These are phyloP conservation scores for Colletotrichum cordylinicola DNA, from an alignment of 2,329 filamentous ascomycete species.

Conservation along the genomic window DNA sequence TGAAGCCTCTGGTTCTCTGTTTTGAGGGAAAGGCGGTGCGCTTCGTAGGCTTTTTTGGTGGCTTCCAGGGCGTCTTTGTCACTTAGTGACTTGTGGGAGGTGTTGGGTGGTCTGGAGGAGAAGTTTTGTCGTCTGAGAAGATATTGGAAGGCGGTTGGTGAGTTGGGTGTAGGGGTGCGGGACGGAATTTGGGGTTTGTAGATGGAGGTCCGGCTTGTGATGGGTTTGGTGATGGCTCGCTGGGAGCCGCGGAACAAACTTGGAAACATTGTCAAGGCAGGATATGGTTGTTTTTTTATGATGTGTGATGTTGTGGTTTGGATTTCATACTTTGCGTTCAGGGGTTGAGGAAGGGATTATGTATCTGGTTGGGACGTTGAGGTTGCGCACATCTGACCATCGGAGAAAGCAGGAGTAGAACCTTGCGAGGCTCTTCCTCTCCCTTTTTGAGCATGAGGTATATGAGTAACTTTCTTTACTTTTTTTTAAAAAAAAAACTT, in stretches of 20 bases:
- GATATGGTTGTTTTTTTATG: not conserved
- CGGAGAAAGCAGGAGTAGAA: not conserved
- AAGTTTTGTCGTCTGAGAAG: not conserved
- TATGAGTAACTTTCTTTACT: not conserved
- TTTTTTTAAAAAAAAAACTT: not conserved
- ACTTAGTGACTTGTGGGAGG: fast-evolving
- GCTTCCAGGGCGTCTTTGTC: not conserved
- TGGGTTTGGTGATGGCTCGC: not conserved
- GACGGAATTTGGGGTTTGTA: not conserved
- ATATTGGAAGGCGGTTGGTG: not conserved
- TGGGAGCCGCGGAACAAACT: not conserved
- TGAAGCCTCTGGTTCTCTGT: not conserved
- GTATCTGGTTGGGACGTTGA: not conserved
- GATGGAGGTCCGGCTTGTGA: fast-evolving
- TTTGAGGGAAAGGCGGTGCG: not conserved
- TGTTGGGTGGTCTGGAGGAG: not conserved
- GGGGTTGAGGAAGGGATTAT: not conserved
- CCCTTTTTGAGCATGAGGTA: not conserved
- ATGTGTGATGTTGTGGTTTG: not conserved
- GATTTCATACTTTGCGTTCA: not conserved
- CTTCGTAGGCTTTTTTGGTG: not conserved
- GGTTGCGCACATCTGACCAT: not conserved
- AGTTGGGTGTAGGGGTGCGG: not conserved
- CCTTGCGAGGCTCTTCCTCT: not conserved
- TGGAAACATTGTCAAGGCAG: not conserved